These are phyloP conservation scores for Tylopilus rubrobrunneus DNA, from an alignment of 768 basidiomycete genomes.

Conservation along the genomic window DNA sequence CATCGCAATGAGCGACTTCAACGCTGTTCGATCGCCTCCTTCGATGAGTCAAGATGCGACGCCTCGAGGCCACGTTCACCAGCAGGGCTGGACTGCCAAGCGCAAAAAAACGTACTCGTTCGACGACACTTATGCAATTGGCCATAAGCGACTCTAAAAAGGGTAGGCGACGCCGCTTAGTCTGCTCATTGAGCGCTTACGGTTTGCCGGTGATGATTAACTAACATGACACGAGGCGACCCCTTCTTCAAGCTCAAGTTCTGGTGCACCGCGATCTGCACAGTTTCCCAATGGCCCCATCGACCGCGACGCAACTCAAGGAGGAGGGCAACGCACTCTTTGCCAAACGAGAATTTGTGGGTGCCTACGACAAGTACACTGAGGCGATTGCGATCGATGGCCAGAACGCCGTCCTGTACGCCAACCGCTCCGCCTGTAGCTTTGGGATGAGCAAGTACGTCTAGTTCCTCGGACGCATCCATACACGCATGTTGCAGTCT, in stretches of 20 bases:
- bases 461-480: neutral
- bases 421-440: neutral
- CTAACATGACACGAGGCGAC: neutral
- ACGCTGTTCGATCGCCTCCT: neutral
- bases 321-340: conserved; percentile 2
- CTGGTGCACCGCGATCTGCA: too few species aligned
- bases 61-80: neutral
- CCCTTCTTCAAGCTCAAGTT: too few species aligned
- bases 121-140: too few species aligned
- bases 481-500: too few species aligned
- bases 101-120: too few species aligned
- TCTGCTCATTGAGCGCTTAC: too few species aligned
- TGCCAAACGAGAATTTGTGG: neutral
- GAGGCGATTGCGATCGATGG: conserved; percentile 4
- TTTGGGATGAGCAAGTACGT: neutral
- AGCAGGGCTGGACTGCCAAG: too few species aligned
- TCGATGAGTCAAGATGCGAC: neutral
- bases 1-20: too few species aligned
- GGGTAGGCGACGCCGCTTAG: too few species aligned
- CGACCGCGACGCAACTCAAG: conserved; percentile 1
- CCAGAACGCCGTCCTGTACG: neutral
- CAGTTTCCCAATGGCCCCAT: neutral
- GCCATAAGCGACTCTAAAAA: too few species aligned
- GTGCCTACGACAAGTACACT: conserved; percentile 2
- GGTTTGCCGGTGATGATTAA: too few species aligned